Conservation (phyloP, 1,139 yeast species). For the Torulaspora pretoriensis region DNA sequence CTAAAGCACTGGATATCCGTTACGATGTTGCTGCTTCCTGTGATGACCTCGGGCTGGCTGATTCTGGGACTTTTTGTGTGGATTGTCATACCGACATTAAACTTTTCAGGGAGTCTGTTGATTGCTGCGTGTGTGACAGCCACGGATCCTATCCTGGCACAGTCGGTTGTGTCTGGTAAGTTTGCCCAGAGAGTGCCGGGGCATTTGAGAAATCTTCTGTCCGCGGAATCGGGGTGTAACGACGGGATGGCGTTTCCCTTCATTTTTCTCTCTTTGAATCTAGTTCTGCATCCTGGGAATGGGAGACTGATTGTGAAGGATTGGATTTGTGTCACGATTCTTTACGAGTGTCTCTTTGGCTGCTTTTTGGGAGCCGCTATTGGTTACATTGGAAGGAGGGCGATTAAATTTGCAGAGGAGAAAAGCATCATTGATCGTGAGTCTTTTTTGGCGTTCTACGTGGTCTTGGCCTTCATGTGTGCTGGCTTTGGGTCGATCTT, state of each 20-base stretch:
- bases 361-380: constrained; percentile 68
- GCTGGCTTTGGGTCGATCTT: constrained; percentile 92
- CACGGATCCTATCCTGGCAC: constrained; percentile 95
- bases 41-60: constrained; percentile 93
- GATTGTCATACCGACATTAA: constrained; percentile 77
- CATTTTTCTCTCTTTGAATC: constrained; percentile 66
- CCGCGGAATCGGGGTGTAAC: constrained; percentile 96
- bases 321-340: constrained; percentile 75
- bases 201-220: constrained; percentile 79
- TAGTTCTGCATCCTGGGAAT: constrained; percentile 64
- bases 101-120: constrained; percentile 70
- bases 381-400: constrained; percentile 65
- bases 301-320: constrained; percentile 69
- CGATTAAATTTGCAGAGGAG: constrained; percentile 71
- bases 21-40: constrained; percentile 72
- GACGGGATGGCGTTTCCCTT: constrained; percentile 99
- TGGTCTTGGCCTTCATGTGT: constrained; percentile 78
- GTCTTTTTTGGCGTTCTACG: constrained; percentile 85
- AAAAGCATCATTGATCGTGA: constrained; percentile 82
- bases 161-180: constrained; percentile 97
- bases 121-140: constrained; percentile 95
- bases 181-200: constrained; percentile 98
- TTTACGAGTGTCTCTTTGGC: constrained; percentile 88
- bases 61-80: constrained; percentile 82
- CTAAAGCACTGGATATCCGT: constrained; percentile 86